These are phyloP conservation scores for Globisporangium cystogenes DNA, from an alignment of 352 stramenopile genomes.

Conservation along the genomic window DNA sequence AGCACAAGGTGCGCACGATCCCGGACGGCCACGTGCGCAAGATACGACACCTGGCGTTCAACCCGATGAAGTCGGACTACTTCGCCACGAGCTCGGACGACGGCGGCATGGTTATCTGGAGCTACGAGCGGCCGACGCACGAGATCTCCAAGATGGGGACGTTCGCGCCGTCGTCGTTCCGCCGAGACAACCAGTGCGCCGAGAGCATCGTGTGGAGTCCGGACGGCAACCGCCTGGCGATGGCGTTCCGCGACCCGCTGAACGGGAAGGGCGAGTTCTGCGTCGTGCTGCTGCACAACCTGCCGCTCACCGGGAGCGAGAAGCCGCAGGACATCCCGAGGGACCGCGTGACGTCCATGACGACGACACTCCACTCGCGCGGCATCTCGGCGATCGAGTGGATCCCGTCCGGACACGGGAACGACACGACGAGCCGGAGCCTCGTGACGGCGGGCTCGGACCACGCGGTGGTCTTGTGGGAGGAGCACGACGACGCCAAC, in stretches of 20 bases:
- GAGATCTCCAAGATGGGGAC: conserved; percentile 56
- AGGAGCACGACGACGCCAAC: conserved; percentile 39
- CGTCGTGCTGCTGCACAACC: conserved; percentile 62
- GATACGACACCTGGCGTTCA: conserved; percentile 67
- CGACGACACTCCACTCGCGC: conserved; percentile 49
- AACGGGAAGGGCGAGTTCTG: conserved; percentile 65
- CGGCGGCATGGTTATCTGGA: conserved; percentile 75
- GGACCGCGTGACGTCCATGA: conserved; percentile 51
- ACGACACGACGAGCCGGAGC: conserved; percentile 32
- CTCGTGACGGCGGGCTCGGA: conserved; percentile 70
- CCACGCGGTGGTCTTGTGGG: conserved; percentile 71
- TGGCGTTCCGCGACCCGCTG: conserved; percentile 73
- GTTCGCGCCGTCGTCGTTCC: conserved; percentile 56
- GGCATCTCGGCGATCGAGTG: conserved; percentile 70
- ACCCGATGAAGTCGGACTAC: conserved; percentile 61
- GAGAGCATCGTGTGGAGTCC: conserved; percentile 76
- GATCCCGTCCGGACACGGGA: conserved; percentile 48
- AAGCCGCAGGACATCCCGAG: conserved; percentile 38
- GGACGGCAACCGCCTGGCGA: conserved; percentile 63
- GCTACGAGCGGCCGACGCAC: conserved; percentile 56
- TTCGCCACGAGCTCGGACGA: conserved; percentile 79
- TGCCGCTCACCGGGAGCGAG: conserved; percentile 41
- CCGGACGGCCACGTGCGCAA: conserved; percentile 66
- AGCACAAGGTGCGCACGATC: conserved; percentile 54
- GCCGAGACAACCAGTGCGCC: conserved; percentile 50